Evolutionary conservation across 1,284 basidiomycete genomes (phyloP).

Genomic region (Cryptococcus depauperatus): DNA sequence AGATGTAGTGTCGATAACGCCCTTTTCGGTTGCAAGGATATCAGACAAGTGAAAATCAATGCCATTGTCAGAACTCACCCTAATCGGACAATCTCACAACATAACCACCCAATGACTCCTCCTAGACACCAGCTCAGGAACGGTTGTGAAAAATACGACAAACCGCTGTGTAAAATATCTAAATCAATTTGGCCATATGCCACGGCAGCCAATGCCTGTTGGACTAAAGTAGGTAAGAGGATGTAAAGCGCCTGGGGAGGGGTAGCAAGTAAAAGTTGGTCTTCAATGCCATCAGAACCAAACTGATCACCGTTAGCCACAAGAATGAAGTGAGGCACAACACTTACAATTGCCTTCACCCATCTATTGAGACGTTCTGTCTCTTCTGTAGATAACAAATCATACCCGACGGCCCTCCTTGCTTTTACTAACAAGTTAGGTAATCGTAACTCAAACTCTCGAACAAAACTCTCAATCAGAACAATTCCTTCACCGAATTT

Average conservation of each 20-base stretch:
- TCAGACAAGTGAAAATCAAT: not conserved
- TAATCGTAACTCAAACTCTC: conserved; percentile 18
- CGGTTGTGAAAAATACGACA: conserved; percentile 51
- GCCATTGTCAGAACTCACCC: conserved; percentile 25
- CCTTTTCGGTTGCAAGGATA: conserved; percentile 8
- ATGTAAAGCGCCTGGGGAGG: conserved; percentile 45
- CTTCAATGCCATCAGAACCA: conserved; percentile 44
- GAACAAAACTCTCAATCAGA: conserved; percentile 33
- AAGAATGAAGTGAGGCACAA: not conserved
- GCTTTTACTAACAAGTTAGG: conserved; percentile 27
- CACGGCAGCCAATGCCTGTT: conserved; percentile 47
- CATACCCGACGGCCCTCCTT: conserved; percentile 30
- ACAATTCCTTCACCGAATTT: conserved; percentile 43
- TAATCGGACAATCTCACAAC: conserved; percentile 36
- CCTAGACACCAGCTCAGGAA: conserved; percentile 50
- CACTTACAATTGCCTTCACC: conserved; percentile 41
- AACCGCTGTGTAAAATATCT: conserved; percentile 48
- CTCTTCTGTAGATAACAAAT: conserved; percentile 34
- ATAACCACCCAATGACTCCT: conserved; percentile 46
- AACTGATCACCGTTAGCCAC: conserved; percentile 23
- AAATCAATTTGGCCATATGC: conserved; percentile 47
- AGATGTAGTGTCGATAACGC: conserved; percentile 37
- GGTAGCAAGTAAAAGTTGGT: conserved; percentile 44
- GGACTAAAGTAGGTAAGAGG: conserved; percentile 47
- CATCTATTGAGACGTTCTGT: conserved; percentile 37